These are phyloP conservation scores for Dictyostelium firmibasis DNA, from an alignment of 78 protist genomes.

Conservation along the genomic window DNA sequence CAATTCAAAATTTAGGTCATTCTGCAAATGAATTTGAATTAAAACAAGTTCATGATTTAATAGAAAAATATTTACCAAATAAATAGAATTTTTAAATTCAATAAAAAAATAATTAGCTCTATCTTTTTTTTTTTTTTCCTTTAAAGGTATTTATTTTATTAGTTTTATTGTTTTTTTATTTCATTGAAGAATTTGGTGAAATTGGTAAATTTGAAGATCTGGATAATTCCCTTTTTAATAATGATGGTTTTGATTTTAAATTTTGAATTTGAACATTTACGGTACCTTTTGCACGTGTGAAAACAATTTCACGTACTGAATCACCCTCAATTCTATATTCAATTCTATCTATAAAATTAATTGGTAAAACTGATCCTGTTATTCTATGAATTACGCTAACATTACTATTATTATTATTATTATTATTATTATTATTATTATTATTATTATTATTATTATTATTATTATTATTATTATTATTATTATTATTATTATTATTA, in stretches of 20 bases:
- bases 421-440: too few relatives aligned
- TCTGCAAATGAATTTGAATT: neutral
- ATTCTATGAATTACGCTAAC: slow-evolving; percentile 3
- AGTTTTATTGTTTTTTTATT: neutral
- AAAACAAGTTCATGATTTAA: neutral
- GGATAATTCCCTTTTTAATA: slow-evolving; percentile 8
- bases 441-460: too few relatives aligned
- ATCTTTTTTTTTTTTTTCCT: neutral
- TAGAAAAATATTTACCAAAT: neutral
- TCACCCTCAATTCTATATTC: slow-evolving; percentile 75
- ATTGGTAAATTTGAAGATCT: neutral
- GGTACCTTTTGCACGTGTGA: slow-evolving; percentile 54
- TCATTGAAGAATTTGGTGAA: neutral
- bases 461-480: too few relatives aligned
- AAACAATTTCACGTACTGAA: slow-evolving; percentile 48
- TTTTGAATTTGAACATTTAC: slow-evolving; percentile 43
- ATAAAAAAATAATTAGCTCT: neutral
- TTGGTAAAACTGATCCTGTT: slow-evolving; percentile 37
- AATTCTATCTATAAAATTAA: slow-evolving; percentile 50
- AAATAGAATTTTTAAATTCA: too few relatives aligned
- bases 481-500: too few relatives aligned
- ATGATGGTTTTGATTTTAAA: neutral
- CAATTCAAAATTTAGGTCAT: neutral
- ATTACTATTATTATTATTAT: too few relatives aligned
- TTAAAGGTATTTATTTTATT: neutral